Evolutionary conservation across 768 basidiomycete genomes (phyloP).

Genomic region (Trametes maxima): DNA sequence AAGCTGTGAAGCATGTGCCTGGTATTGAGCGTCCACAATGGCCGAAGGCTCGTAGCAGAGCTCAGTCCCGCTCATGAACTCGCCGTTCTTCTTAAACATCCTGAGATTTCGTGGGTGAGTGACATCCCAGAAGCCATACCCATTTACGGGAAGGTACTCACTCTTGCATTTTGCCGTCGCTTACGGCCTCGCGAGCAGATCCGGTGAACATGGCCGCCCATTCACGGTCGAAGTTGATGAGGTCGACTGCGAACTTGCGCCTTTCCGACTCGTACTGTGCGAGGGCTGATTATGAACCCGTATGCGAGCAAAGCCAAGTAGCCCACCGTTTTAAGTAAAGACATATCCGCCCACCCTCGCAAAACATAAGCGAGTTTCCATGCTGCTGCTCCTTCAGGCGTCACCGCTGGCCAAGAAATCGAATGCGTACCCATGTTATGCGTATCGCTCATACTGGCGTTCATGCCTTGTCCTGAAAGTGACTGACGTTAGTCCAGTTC

Average conservation of each 20-base stretch:
- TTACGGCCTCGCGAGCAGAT: too few species aligned
- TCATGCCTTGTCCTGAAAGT: conserved; percentile 59
- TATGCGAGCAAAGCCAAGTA: not conserved
- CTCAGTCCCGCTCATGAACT: conserved; percentile 48
- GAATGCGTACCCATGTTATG: conserved; percentile 59
- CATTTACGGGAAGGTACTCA: too few species aligned
- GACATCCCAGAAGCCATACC: too few species aligned
- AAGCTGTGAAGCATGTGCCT: conserved; percentile 41
- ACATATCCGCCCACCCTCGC: conserved; percentile 51
- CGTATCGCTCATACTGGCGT: conserved; percentile 75
- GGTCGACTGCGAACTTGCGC: conserved; percentile 66
- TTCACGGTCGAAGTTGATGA: conserved; percentile 67
- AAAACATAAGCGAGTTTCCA: conserved; percentile 67
- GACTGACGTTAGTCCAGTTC: not conserved
- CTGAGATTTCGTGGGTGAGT: conserved; percentile 27
- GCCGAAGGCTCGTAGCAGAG: conserved; percentile 50
- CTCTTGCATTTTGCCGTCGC: too few species aligned
- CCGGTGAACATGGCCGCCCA: conserved; percentile 7
- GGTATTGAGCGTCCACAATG: conserved; percentile 37
- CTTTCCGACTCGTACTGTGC: conserved; percentile 65
- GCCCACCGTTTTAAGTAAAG: conserved; percentile 54
- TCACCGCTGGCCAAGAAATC: not conserved
- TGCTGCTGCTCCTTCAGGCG: conserved; percentile 33
- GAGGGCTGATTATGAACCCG: not conserved
- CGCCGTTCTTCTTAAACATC: conserved; percentile 45